These are phyloP conservation scores for Eurotiales sp. DNA, from an alignment of 2,329 filamentous ascomycete genomes.

Conservation along the genomic window DNA sequence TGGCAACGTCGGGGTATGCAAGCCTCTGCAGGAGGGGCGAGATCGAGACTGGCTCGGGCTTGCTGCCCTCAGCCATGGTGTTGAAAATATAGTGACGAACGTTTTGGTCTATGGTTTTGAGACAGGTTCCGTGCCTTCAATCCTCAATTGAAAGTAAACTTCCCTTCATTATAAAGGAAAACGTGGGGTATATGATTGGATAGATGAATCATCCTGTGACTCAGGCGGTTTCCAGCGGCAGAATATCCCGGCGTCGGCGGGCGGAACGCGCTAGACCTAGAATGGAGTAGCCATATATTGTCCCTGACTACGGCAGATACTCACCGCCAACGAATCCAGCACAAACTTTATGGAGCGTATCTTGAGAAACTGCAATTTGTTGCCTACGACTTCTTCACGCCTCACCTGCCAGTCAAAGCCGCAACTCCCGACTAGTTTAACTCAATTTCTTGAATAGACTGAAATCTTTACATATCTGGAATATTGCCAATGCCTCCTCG, in stretches of 20 bases:
- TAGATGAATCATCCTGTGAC: not conserved
- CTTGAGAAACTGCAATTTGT: not conserved
- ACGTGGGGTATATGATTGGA: not conserved
- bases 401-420: not conserved
- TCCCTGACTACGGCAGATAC: conserved; percentile 18
- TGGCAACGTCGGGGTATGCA: conserved; percentile 41
- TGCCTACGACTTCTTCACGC: not conserved
- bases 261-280: not conserved
- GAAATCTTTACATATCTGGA: not conserved
- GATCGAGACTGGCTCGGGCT: conserved; percentile 42
- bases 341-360: conserved; percentile 13
- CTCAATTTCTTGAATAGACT: not conserved
- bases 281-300: not conserved
- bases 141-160: not conserved
- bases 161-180: not conserved
- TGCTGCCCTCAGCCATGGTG: conserved; percentile 27
- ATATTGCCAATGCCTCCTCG: conserved; percentile 51
- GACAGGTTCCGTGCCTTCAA: not conserved
- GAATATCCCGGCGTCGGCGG: not conserved
- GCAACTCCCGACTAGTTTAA: not conserved
- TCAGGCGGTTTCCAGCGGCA: conserved; percentile 15
- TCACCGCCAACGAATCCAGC: conserved; percentile 18
- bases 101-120: not conserved
- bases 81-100: not conserved
- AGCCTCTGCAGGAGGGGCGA: conserved; percentile 46